Conservation (phyloP, 2,329 filamentous ascomycete genomes). For the Paecilomyces variotii region DNA sequence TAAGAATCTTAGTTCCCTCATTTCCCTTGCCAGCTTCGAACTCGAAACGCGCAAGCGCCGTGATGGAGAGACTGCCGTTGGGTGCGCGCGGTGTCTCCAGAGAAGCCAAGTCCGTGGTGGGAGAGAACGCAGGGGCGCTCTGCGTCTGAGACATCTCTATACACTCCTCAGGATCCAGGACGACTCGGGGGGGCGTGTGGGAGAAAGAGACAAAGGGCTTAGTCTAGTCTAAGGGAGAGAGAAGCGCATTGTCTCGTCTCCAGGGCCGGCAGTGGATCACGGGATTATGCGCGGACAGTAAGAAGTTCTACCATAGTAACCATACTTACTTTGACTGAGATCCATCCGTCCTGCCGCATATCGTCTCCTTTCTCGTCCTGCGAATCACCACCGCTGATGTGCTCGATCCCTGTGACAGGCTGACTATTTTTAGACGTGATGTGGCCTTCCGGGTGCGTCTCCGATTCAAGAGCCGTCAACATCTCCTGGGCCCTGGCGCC, state of each 20-base stretch:
- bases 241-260: background rate
- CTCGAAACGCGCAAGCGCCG: conserved; percentile 75
- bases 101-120: conserved; percentile 22
- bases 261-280: background rate
- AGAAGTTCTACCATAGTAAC: background rate
- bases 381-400: background rate
- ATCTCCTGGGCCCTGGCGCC: background rate
- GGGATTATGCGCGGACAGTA: background rate
- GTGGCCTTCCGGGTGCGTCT: background rate
- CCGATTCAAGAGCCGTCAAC: background rate
- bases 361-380: background rate
- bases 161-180: background rate
- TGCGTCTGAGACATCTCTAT: background rate
- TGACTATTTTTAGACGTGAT: background rate
- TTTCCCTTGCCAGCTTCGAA: conserved; percentile 70
- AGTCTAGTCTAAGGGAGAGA: background rate
- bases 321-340: background rate
- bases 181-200: background rate
- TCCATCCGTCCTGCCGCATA: background rate
- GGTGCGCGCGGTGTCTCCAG: conserved; percentile 23
- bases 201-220: background rate
- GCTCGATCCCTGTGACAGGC: background rate
- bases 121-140: conserved; percentile 13
- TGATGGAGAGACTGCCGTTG: conserved; percentile 31
- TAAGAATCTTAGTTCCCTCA: conserved; percentile 82